Evolutionary conservation across 805 yeast species (phyloP), one percentile per base, ranked within the genome.

Genomic region (Zygosaccharomyces rouxii): DNA sequence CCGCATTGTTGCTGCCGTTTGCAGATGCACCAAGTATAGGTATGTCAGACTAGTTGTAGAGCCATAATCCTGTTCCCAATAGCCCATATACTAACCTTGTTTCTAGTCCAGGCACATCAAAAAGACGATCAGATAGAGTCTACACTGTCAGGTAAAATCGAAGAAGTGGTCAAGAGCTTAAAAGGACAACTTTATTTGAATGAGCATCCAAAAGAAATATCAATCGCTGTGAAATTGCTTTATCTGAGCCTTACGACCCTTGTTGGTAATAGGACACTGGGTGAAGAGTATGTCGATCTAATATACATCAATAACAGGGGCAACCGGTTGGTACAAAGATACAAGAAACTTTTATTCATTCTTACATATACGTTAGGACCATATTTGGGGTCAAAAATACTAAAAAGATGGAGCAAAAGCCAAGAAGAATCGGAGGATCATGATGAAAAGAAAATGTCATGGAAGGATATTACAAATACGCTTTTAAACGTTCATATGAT

Each of bases 201-300:
- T 58, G 68, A 76, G 3, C 77, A 83, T 56, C 78, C 85, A 2
- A 76, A 78, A 38, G 87, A 83, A 55, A 71, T 89, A 11, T 69
- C 82, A 0, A 74, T 80, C 0, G 62, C 72, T 2, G 78, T 85
- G 7, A 81, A 82, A 45, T 64, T 83, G 1, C 38, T 83, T 0
- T 92, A 92, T 61, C 71, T 88, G n/a, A 65, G 76, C 2, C 68
- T 87, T 19, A 92, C 97, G 0, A 90, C 97, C 0, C 68, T 85
- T 11, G 50, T 79, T 4, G 92, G 92, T 0, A 78, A 86, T 1
- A 74, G 92, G 46, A 92, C 98, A 0, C 69, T 94, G 23, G 99
- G 99, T 1, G 98, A 92, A 63, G 97, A 92, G 67, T 92, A 92
- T 66, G 89, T 89, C 11, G 96, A 92, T 64, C 68, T 88, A 47